Conservation (phyloP, 2,329 filamentous ascomycete genomes). For the Colletotrichum musicola region DNA sequence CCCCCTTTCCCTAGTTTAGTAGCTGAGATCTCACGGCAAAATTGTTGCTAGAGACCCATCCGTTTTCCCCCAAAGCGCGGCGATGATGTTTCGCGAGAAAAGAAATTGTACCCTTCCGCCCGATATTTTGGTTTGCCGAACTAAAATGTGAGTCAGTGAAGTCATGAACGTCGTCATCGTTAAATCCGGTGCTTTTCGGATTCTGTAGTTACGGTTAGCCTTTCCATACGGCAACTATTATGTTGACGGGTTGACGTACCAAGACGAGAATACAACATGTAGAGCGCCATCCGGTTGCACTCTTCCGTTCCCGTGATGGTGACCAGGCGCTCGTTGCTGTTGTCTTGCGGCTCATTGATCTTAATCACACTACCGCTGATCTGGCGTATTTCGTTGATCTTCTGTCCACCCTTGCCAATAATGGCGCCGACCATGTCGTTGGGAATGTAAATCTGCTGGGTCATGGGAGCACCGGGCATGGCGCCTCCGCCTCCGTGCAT, state of each 20-base stretch:
- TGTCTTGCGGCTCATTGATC: slow-evolving; percentile 99
- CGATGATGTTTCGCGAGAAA: slow-evolving; percentile 35
- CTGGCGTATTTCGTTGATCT: slow-evolving; percentile 99
- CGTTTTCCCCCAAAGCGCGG: slow-evolving; percentile 33
- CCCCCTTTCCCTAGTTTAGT: slow-evolving; percentile 32
- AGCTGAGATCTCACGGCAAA: slow-evolving; percentile 25
- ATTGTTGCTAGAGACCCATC: slow-evolving; percentile 26
- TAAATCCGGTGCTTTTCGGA: slow-evolving; percentile 61
- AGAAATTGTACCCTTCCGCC: slow-evolving; percentile 39
- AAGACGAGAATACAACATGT: slow-evolving; percentile 98
- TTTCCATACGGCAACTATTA: neutral
- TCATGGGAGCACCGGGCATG: slow-evolving; percentile 85
- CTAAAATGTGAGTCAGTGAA: slow-evolving; percentile 40
- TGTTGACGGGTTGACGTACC: slow-evolving; percentile 67
- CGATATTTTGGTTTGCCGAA: slow-evolving; percentile 39
- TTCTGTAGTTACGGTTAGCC: slow-evolving; percentile 52
- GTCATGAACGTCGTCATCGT: slow-evolving; percentile 40
- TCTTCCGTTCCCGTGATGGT: slow-evolving; percentile 98
- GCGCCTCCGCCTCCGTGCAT: slow-evolving; percentile 72
- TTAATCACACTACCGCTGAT: slow-evolving; percentile 98
- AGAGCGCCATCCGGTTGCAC: slow-evolving; percentile 99
- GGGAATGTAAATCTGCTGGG: slow-evolving; percentile 98
- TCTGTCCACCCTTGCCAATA: slow-evolving; percentile 97
- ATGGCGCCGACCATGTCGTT: slow-evolving; percentile 99
- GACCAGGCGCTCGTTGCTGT: slow-evolving; percentile 97